Conservation (phyloP, 208 protist genomes). For the Leishmania tropica region DNA sequence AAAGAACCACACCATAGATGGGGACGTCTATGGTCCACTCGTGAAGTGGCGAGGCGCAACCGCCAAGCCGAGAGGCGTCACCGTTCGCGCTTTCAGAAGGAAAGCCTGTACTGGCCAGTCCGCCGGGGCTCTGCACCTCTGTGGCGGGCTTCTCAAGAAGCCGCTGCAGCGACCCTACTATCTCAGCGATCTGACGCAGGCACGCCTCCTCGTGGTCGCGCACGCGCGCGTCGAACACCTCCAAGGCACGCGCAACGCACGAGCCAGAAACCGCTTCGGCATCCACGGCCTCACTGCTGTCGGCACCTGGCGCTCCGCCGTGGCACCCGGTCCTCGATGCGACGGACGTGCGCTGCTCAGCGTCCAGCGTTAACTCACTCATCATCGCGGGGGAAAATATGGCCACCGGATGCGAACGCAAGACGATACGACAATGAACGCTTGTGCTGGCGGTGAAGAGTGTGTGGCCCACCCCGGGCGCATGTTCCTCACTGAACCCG, state of each 20-base stretch:
- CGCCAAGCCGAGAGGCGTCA: not conserved
- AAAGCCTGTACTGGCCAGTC: not conserved
- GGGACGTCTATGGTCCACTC: conserved; percentile 18
- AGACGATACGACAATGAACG: conserved; percentile 2
- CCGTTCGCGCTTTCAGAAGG: not conserved
- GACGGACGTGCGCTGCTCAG: not conserved
- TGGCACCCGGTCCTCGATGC: not conserved
- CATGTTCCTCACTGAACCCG: not conserved
- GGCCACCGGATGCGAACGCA: conserved; percentile 15
- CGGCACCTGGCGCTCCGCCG: no score
- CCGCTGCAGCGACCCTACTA: not conserved
- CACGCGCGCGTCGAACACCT: conserved; percentile 9
- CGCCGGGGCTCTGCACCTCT: not conserved
- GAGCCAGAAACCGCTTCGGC: not conserved
- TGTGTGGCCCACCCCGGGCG: not conserved
- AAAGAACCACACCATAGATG: conserved; percentile 26
- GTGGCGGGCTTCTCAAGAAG: not conserved
- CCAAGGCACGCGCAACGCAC: conserved; percentile 11
- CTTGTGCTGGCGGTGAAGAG: not conserved
- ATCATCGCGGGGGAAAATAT: conserved; percentile 1
- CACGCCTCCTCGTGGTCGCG: conserved; percentile 10
- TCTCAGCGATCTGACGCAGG: conserved; percentile 4
- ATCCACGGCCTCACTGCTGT: not conserved
- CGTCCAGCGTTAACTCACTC: conserved; percentile 11
- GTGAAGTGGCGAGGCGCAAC: not conserved